phyloP scores from a whole-genome alignment of 2,329 filamentous ascomycete genomes.

The Nannizziopsis barbatae region DNA sequence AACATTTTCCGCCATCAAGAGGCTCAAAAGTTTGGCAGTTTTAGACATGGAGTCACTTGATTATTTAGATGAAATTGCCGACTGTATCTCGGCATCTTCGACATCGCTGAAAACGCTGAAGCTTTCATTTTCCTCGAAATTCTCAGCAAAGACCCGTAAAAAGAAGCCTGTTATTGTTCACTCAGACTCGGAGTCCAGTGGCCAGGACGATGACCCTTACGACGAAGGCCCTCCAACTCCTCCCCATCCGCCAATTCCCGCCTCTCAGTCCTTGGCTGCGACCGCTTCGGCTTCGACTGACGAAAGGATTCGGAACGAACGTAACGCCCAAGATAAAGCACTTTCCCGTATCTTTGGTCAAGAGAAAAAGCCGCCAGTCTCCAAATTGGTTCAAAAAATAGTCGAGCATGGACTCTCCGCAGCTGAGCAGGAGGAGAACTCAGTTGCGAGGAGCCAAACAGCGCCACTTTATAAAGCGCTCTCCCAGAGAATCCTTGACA shows the following conservation, averaged over 20 bases:
- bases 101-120: slow-evolving; percentile 45
- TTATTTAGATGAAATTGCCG: slow-evolving; percentile 45
- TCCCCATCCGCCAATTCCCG: slow-evolving; percentile 10
- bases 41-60: slow-evolving; percentile 52
- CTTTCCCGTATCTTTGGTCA: slow-evolving; percentile 17
- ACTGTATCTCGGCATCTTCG: slow-evolving; percentile 46
- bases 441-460: background rate
- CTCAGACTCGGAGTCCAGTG: slow-evolving; percentile 42
- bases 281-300: slow-evolving; percentile 9
- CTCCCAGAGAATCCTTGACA: slow-evolving; percentile 12
- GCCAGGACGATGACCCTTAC: slow-evolving; percentile 35
- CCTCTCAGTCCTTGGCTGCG: background rate
- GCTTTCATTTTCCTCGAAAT: slow-evolving; percentile 47
- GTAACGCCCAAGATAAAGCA: slow-evolving; percentile 17
- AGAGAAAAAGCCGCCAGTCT: slow-evolving; percentile 11
- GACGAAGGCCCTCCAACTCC: slow-evolving; percentile 18
- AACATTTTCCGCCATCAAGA: slow-evolving; percentile 45
- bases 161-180: slow-evolving; percentile 31
- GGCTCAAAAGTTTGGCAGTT: slow-evolving; percentile 43
- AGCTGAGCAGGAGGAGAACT: slow-evolving; percentile 13
- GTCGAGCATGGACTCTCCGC: slow-evolving; percentile 13
- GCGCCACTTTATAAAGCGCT: slow-evolving; percentile 13
- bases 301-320: slow-evolving; percentile 16
- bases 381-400: slow-evolving; percentile 12
- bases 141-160: slow-evolving; percentile 41